A percentile compares a stretch with the other conserved stretches of the same genome.
Conservation (phyloP, 805 yeast species). For the Pichia kluyveri region DNA sequence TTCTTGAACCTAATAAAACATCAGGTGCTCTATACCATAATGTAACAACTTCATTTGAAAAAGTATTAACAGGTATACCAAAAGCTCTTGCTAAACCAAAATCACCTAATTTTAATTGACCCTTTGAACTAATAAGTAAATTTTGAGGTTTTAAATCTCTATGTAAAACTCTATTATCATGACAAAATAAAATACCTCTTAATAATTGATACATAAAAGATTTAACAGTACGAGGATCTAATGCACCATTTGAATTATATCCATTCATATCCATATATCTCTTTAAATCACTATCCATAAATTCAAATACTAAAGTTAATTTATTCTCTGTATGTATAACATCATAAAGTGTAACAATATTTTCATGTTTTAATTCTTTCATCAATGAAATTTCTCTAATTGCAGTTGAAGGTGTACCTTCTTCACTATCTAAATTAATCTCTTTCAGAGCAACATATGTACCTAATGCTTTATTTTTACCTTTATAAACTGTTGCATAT, state of each 20-base stretch:
- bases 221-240: conserved; percentile 66
- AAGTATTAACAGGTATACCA: conserved; percentile 96
- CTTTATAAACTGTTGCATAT: conserved; percentile 98
- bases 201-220: conserved; percentile 91
- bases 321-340: conserved; percentile 96
- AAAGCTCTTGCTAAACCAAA: conserved; percentile 96
- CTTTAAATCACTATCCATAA: conserved; percentile 87
- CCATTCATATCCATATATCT: conserved; percentile 68
- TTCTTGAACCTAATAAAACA: conserved; percentile 87
- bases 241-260: conserved; percentile 46
- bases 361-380: conserved; percentile 91
- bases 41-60: conserved; percentile 95
- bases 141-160: conserved; percentile 93
- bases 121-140: conserved; percentile 77
- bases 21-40: conserved; percentile 98
- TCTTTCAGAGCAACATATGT: conserved; percentile 92
- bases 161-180: conserved; percentile 75
- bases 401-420: conserved; percentile 98
- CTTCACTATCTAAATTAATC: conserved; percentile 89
- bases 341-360: conserved; percentile 86
- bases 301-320: conserved; percentile 86
- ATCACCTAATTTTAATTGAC: conserved; percentile 90
- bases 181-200: conserved; percentile 82
- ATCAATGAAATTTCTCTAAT: conserved; percentile 91
- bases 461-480: conserved; percentile 75